These are phyloP conservation scores for Amanita phalloides DNA, from an alignment of 768 basidiomycete genomes.

Conservation along the genomic window DNA sequence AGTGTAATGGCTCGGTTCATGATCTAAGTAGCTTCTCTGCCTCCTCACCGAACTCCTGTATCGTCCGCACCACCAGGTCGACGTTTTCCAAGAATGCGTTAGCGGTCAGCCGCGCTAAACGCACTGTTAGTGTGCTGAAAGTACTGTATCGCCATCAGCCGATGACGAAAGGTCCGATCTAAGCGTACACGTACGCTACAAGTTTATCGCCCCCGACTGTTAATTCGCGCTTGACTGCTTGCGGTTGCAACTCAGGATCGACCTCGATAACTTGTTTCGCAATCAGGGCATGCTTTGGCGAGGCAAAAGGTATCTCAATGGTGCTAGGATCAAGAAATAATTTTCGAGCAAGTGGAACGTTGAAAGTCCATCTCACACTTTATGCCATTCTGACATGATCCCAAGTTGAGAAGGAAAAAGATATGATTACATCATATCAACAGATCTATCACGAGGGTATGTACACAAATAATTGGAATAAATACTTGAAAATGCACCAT, in stretches of 20 bases:
- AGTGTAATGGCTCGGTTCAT: not conserved
- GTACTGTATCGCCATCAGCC: constrained; percentile 28
- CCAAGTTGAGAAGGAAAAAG: not conserved
- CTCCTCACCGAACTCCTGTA: constrained; percentile 70
- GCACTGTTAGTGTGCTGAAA: constrained; percentile 70
- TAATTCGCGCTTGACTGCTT: constrained; percentile 68
- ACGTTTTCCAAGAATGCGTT: constrained; percentile 89
- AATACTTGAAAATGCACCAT: not conserved
- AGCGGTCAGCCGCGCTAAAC: constrained; percentile 72
- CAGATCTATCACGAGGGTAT: not conserved
- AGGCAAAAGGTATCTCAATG: constrained; percentile 70
- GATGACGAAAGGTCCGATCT: constrained; percentile 4
- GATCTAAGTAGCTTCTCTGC: constrained; percentile 24
- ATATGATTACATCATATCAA: constrained; percentile 6
- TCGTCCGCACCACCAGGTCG: constrained; percentile 74
- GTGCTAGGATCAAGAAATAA: constrained; percentile 24
- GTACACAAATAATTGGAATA: not conserved
- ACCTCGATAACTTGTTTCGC: constrained; percentile 82
- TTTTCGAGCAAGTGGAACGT: not conserved
- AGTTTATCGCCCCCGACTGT: constrained; percentile 56
- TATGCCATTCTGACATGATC: constrained; percentile 6
- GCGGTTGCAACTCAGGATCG: constrained; percentile 74
- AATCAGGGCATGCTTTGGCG: constrained; percentile 63
- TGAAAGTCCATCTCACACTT: constrained; percentile 4
- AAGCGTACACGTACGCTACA: constrained; percentile 52